Conservation (phyloP, 257 asterid species). For the Eustoma russellianum region DNA sequence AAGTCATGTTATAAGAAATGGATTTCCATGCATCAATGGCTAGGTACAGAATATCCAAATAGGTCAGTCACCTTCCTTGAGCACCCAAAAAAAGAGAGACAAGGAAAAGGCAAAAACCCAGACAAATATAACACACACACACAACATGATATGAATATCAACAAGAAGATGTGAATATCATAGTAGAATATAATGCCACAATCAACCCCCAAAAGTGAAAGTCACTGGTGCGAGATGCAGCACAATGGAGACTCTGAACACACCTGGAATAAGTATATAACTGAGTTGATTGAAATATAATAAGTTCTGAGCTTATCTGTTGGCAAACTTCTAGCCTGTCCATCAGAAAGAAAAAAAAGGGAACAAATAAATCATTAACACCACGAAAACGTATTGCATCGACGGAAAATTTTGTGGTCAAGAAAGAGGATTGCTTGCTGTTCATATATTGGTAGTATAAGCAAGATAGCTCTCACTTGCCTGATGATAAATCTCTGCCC, state of each 20-base stretch:
- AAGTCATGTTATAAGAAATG: no score
- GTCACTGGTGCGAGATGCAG: neutral
- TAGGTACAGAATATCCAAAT: no score
- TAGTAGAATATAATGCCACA: no score
- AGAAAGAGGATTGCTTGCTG: neutral
- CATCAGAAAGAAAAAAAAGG: constrained; percentile 19
- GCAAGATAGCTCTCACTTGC: constrained; percentile 27
- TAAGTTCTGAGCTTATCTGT: constrained; percentile 73
- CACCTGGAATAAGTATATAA: constrained; percentile 78
- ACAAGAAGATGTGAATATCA: no score
- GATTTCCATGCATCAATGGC: no score
- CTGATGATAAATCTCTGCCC: constrained; percentile 98
- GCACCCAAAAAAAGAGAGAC: no score
- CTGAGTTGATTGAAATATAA: constrained; percentile 58
- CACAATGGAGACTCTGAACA: constrained; percentile 1
- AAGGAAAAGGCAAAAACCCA: no score
- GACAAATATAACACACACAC: no score
- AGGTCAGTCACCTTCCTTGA: no score
- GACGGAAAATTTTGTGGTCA: neutral
- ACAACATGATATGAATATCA: no score
- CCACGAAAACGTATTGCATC: neutral
- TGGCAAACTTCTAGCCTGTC: constrained; percentile 90
- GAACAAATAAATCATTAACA: constrained; percentile 7
- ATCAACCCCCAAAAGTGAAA: no score
- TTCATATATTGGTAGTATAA: neutral